A percentile compares a stretch with the other conserved stretches of the same genome.
Evolutionary conservation across 768 basidiomycete genomes (phyloP).

Genomic region (Pholiota molesta): DNA sequence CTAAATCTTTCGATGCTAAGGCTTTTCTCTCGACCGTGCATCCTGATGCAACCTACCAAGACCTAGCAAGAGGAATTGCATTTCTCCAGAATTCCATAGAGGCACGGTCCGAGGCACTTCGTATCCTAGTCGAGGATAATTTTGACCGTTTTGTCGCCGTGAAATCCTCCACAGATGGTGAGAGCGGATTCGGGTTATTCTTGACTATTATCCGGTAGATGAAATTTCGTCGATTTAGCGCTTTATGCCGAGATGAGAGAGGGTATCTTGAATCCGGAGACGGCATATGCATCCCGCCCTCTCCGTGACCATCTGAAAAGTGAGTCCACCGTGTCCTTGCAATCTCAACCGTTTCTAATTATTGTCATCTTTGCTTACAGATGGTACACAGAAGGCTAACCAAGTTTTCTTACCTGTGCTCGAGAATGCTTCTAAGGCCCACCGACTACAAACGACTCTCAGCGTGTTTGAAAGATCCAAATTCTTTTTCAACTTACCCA

Average conservation of each 20-base stretch:
- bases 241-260: slow-evolving; percentile 93
- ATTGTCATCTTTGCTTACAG: slow-evolving; percentile 40
- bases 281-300: slow-evolving; percentile 83
- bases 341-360: not conserved
- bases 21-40: slow-evolving; percentile 89
- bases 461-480: slow-evolving; percentile 96
- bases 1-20: slow-evolving; percentile 96
- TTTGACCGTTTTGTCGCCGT: slow-evolving; percentile 98
- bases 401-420: slow-evolving; percentile 96
- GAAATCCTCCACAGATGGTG: slow-evolving; percentile 95
- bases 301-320: slow-evolving; percentile 86
- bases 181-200: slow-evolving; percentile 12
- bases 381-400: slow-evolving; percentile 89
- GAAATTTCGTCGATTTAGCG: slow-evolving; percentile 46
- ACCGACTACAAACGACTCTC: slow-evolving; percentile 89
- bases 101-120: slow-evolving; percentile 89
- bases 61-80: slow-evolving; percentile 77
- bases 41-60: slow-evolving; percentile 94
- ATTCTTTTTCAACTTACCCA: slow-evolving; percentile 98
- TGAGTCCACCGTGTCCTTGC: slow-evolving; percentile 29
- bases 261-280: slow-evolving; percentile 72
- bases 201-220: not conserved
- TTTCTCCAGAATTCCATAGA: slow-evolving; percentile 83
- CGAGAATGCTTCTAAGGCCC: slow-evolving; percentile 93
- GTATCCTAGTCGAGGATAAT: slow-evolving; percentile 95